Evolutionary conservation across 2,329 filamentous ascomycete genomes (phyloP).

Genomic region (Aspergillus jensenii): DNA sequence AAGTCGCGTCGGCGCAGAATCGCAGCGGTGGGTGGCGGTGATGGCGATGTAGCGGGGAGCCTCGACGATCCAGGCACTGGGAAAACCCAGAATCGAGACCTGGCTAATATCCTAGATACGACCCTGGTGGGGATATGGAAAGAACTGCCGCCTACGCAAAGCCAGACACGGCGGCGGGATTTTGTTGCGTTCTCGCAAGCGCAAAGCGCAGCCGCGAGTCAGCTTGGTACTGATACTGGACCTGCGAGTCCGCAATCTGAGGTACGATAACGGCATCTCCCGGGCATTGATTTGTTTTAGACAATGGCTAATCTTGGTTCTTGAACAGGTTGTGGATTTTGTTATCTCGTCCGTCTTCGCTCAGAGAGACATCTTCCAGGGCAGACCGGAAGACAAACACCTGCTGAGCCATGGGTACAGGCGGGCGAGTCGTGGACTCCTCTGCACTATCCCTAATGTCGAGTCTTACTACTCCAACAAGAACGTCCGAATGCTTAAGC

Average conservation of each 20-base stretch:
- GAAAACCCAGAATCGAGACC: constrained; percentile 5
- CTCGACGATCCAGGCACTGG: constrained; percentile 13
- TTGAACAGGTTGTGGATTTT: constrained; percentile 70
- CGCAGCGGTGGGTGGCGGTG: constrained; percentile 30
- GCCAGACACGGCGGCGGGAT: constrained; percentile 50
- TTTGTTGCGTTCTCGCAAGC: constrained; percentile 65
- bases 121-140: constrained; percentile 62
- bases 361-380: constrained; percentile 46
- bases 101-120: constrained; percentile 65
- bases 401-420: constrained; percentile 82
- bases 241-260: constrained; percentile 61
- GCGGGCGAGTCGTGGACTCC: constrained; percentile 40
- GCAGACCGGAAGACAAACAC: constrained; percentile 60
- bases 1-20: constrained; percentile 52
- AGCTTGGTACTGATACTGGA: constrained; percentile 37
- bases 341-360: constrained; percentile 76
- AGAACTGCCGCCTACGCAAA: constrained; percentile 28
- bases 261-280: constrained; percentile 44
- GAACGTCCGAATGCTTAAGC: constrained; percentile 68
- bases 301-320: neutral
- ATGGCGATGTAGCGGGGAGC: neutral
- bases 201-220: constrained; percentile 40
- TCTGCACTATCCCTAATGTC: constrained; percentile 64
- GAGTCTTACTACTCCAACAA: constrained; percentile 65
- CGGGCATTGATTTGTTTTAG: neutral